Base-by-base conservation (phyloP, 345 rosid species). In the Pistacia atlantica region DNA sequence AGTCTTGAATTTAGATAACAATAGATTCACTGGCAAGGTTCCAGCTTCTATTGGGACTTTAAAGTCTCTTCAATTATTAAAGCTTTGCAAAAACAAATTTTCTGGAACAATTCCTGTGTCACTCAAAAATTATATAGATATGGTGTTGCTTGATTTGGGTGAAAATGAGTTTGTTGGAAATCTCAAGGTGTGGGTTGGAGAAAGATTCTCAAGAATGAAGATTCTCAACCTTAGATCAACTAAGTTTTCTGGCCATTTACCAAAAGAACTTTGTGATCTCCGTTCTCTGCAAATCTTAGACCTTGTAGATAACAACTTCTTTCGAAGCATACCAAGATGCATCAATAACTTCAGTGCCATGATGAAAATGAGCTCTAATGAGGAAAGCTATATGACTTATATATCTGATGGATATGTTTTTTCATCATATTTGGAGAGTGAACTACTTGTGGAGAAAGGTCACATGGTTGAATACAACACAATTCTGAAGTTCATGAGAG, bases 201-300 rank as follows among this genome's bases (percentile, higher is more conserved):
- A 68, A 12, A 13, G n/a, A 2, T 51, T 79, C 8, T 51, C 71
- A 1, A 14, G 49, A 4, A 10, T 28, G 33, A 57, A 49, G 0
- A 28, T 74, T 22, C 48, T 79, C 38, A 61, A 59, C 10, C 38
- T 79, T 51, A 49, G 77, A 8, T 77, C 63, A 1, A 83, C 80
- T n/a, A 57, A 20, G 37, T 77, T 83, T 37, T 8, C 1, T 13
- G 67, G 67, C 17, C 20, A 16, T 12, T 16, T 33, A 8, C 67
- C 67, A 12, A 8, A 5, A 8, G 20, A 63, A 1, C 8, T 63
- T 37, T 63, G 67, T 45, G 20, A 16, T 12, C 18, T 63, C 7
- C 6, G 46, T 11, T 31, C 18, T 13, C 17, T 63, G 11, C 67
- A 63, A 33, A 63, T 35, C n/a, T 63, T 63, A 12, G 67, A 63